Base-by-base conservation (phyloP, 805 yeast genomes). In the Saturnispora dispora region DNA sequence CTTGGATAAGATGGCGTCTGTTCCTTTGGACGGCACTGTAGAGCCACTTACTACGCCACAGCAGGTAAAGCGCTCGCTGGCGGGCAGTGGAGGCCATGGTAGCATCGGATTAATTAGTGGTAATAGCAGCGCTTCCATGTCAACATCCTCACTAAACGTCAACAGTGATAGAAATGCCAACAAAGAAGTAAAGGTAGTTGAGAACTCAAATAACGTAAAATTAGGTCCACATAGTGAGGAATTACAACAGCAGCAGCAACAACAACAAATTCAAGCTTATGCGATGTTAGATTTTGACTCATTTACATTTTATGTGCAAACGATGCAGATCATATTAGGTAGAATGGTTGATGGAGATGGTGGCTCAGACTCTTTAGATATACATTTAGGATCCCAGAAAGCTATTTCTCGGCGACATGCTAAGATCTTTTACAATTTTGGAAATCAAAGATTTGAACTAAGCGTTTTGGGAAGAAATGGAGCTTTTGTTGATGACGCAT, bases 401-500 rank as follows among this genome's bases (percentile, higher is more conserved):
- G 95, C 97, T 9, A 88, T 93, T 17, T 88, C 96, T 5, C 72
- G 99, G 63, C 75, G 88, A 53, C 99, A 93, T 67, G 99, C 98
- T 4, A 90, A 88, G 67, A 91, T 93, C 15, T 91, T 90, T 65
- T 93, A 91, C 71, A 93, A 93, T 64, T 93, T 93, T 68, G 98
- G 96, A 3, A 89, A 95, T 3, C 98, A 91, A 64, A 71, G 96
- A 57, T 93, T 93, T 63, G 99, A 93, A 67, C 71, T 93, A 44
- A 83, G 95, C 8, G 89, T 93, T 2, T 73, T 90, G 58, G 99
- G 99, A 18, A 77, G 96, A 59, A 93, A 93, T 65, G 99, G 99
- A 37, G 97, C 97, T 2, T 93, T 93, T 72, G 96, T 93, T 3
- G 93, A 91, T 66, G 96, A 89, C 57, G 74, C 73, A 35, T 93